Evolutionary conservation across 2,329 filamentous ascomycete genomes (phyloP).

Genomic region (Talaromyces piceae): DNA sequence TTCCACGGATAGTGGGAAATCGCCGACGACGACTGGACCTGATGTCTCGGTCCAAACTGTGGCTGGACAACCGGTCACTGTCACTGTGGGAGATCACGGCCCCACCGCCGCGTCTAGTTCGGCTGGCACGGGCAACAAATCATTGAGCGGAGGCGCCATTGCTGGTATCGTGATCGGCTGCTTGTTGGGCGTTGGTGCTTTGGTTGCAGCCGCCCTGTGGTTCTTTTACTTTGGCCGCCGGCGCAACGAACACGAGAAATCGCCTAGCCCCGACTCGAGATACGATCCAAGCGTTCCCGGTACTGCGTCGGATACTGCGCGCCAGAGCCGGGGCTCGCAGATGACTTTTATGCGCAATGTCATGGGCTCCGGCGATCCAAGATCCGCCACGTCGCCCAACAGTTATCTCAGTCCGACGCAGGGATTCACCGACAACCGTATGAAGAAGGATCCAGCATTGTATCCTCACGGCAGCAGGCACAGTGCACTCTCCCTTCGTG

Average conservation of each 20-base stretch:
- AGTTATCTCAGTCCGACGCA: slow-evolving; percentile 14
- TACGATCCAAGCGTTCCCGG: slow-evolving; percentile 15
- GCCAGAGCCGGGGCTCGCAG: slow-evolving; percentile 27
- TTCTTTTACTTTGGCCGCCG: slow-evolving; percentile 34
- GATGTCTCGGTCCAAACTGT: slow-evolving; percentile 12
- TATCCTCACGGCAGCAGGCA: slow-evolving; percentile 35
- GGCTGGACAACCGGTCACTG: slow-evolving; percentile 15
- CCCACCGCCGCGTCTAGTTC: slow-evolving; percentile 15
- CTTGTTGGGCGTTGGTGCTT: slow-evolving; percentile 29
- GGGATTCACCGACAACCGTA: slow-evolving; percentile 37
- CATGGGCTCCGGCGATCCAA: slow-evolving; percentile 12
- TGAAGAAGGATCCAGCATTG: slow-evolving; percentile 36
- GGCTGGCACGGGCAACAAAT: slow-evolving; percentile 13
- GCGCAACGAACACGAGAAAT: slow-evolving; percentile 13
- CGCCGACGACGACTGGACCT: slow-evolving; percentile 4
- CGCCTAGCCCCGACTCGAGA: slow-evolving; percentile 18
- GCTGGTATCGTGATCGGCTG: slow-evolving; percentile 39
- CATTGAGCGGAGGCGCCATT: slow-evolving; percentile 35
- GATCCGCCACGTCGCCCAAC: slow-evolving; percentile 6
- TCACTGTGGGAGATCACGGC: slow-evolving; percentile 15
- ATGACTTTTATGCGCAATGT: slow-evolving; percentile 29
- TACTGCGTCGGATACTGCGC: slow-evolving; percentile 20
- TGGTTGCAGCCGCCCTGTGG: slow-evolving; percentile 32
- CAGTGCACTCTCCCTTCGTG: slow-evolving; percentile 40
- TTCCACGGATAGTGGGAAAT: slow-evolving; percentile 4